A percentile compares a stretch with the other conserved stretches of the same genome.
Evolutionary conservation across 2,329 filamentous ascomycete genomes (phyloP).

Genomic region (Colletotrichum spinosum): DNA sequence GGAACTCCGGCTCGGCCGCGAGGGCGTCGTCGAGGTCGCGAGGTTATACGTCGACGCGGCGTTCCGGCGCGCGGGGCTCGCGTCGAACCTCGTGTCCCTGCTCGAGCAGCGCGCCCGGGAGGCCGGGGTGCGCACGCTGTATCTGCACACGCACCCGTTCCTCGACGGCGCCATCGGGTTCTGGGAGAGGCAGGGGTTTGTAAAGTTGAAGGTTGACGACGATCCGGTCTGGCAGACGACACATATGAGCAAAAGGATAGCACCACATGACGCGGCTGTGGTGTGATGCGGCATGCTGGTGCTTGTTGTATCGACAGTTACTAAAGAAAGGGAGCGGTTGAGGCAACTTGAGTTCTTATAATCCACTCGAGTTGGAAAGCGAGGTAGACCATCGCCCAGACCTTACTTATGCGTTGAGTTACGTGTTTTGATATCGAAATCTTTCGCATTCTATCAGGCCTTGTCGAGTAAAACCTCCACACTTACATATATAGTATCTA

Average conservation of each 20-base stretch:
- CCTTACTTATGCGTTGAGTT: too few species aligned
- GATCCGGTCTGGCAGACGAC: conserved; percentile 45
- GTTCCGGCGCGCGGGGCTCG: conserved; percentile 43
- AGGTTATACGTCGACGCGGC: conserved; percentile 43
- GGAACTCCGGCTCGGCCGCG: conserved; percentile 36
- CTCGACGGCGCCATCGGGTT: conserved; percentile 42
- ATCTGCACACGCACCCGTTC: conserved; percentile 46
- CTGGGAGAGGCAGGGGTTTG: conserved; percentile 43
- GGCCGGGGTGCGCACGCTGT: conserved; percentile 39
- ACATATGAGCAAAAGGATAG: conserved; percentile 40
- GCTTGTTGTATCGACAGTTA: too few species aligned
- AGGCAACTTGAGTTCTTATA: too few species aligned
- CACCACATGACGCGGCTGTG: too few species aligned
- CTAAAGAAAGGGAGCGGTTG: too few species aligned
- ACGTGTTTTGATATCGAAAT: too few species aligned
- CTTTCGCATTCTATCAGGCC: too few species aligned
- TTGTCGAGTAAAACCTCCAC: too few species aligned
- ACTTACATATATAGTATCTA: too few species aligned
- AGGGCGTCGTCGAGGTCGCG: conserved; percentile 42
- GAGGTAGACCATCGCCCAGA: too few species aligned
- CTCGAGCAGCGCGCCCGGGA: conserved; percentile 37
- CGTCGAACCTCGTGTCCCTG: conserved; percentile 40
- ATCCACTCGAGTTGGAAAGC: too few species aligned
- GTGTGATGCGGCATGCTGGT: too few species aligned
- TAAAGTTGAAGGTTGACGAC: conserved; percentile 38